Evolutionary conservation across 257 asterid genomes (phyloP), one percentile per base, ranked within the genome.

Genomic region (Przewalskia tangutica): DNA sequence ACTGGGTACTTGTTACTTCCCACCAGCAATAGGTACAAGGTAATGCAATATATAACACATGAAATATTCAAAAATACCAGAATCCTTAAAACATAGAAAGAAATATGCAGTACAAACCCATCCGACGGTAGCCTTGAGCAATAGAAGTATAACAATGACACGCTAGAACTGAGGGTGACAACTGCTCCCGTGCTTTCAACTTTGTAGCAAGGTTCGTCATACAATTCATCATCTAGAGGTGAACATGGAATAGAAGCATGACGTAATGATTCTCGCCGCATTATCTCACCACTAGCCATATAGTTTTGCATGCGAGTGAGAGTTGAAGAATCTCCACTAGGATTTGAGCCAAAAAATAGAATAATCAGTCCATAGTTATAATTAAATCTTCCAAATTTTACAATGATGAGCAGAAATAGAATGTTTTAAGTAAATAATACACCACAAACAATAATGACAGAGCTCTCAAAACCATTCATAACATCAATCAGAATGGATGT

Each of bases 101-200:
- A 56, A 83, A 8, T 50, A 59, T 38, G 32, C 6, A 80, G 67
- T 84, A 82, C 89, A 42, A 80, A 95, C 98, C 97, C 87, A 60
- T 95, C 98, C 16, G 95, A 90, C 16, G 99, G 97, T 84, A 95
- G 90, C 80, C 92, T 86, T 0, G 98, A 90, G 88, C 98, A 95
- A 84, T 95, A 95, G 77, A 85, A 90, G 83, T 91, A 70, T 71
- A 95, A 91, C 85, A 93, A 82, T 0, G 83, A 60, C 46, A 93
- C 88, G 9, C 98, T 92, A 40, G 98, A 93, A 76, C 83, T 86
- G 89, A 95, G 85, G 58, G 91, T 90, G 13, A 91, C 93, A 18
- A 90, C 63, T 51, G 97, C 97, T 77, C 94, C 88, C 0, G 98
- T 92, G 84, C 84, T 78, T 77, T 87, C 87, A 63, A 95, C 98